phyloP scores from a whole-genome alignment of 192 early-diverging fungal genomes.

The Spizellomyces punctatus region DNA sequence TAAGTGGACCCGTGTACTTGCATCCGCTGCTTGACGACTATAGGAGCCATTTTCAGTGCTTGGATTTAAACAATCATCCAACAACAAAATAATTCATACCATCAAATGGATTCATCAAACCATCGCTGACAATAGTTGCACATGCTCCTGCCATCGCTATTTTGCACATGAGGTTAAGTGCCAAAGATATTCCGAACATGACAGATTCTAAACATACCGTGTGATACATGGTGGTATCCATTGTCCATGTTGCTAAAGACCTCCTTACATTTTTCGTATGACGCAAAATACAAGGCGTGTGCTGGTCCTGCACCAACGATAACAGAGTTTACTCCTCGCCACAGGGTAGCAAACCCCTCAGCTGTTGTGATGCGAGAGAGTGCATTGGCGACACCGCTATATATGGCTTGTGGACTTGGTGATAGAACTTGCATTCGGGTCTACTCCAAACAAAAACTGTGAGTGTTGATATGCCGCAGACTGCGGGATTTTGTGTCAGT shows the following conservation, averaged over 20 bases:
- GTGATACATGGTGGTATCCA: constrained; percentile 28
- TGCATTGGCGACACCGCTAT: constrained; percentile 72
- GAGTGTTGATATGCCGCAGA: not conserved
- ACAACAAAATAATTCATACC: constrained; percentile 46
- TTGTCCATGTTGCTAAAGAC: constrained; percentile 53
- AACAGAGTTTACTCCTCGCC: constrained; percentile 92
- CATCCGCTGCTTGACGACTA: constrained; percentile 94
- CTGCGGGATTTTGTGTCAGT: not conserved
- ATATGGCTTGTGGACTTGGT: constrained; percentile 66
- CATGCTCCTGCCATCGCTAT: constrained; percentile 80
- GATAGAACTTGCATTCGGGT: constrained; percentile 92
- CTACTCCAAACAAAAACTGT: constrained; percentile 44
- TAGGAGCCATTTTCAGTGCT: not conserved
- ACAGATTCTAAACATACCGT: constrained; percentile 18
- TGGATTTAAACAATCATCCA: not conserved
- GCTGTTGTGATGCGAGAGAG: constrained; percentile 70
- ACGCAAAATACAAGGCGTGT: constrained; percentile 94
- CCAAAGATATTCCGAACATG: not conserved
- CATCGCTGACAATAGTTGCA: constrained; percentile 86
- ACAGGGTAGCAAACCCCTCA: constrained; percentile 80
- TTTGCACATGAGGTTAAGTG: not conserved
- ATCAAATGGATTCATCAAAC: constrained; percentile 97
- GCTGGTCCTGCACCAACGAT: constrained; percentile 92
- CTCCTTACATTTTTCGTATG: constrained; percentile 90
- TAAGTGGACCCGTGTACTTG: constrained; percentile 79